Percentiles rank a stretch among this genome's conserved stretches.
These are phyloP conservation scores for Trichoderma sp. DNA, from an alignment of 2,329 filamentous ascomycete species.

Conservation along the genomic window DNA sequence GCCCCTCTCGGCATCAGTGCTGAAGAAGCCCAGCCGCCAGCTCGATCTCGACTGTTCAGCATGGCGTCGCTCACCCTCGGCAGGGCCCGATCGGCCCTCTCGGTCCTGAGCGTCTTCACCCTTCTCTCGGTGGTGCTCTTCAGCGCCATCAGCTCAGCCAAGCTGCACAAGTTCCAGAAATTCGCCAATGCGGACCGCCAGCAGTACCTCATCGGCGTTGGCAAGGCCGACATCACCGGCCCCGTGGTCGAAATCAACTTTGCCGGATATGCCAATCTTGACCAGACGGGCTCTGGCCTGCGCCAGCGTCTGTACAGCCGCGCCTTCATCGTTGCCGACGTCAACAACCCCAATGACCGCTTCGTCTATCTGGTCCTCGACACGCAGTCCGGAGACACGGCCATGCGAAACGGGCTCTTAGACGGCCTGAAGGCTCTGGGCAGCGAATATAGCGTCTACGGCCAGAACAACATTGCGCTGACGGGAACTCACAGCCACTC, in stretches of 20 bases:
- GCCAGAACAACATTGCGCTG: conserved; percentile 78
- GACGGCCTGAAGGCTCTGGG: conserved; percentile 71
- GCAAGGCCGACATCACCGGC: conserved; percentile 63
- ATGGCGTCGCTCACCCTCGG: conserved; percentile 22
- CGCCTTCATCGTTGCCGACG: conserved; percentile 81
- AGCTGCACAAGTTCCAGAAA: conserved; percentile 1
- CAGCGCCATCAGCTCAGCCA: conserved; percentile 6
- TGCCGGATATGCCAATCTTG: conserved; percentile 87
- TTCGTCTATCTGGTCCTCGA: conserved; percentile 89
- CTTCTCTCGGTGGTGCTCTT: conserved; percentile 24
- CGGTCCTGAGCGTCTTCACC: conserved; percentile 23
- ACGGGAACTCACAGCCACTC: conserved; percentile 93
- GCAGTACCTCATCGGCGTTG: conserved; percentile 56
- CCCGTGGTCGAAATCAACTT: conserved; percentile 89
- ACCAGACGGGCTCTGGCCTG: conserved; percentile 79
- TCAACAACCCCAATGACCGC: conserved; percentile 65
- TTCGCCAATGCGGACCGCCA: conserved; percentile 30
- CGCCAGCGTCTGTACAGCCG: conserved; percentile 86
- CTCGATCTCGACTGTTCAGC: neutral
- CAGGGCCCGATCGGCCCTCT: conserved; percentile 13
- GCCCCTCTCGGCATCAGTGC: conserved; percentile 10
- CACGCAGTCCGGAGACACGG: conserved; percentile 84
- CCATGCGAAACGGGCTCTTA: conserved; percentile 82
- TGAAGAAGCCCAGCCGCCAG: conserved; percentile 14
- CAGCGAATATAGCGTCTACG: conserved; percentile 71